Evolutionary conservation across 305 asterid species (phyloP), one percentile per base, ranked within the genome.

Genomic region (Vinca major): DNA sequence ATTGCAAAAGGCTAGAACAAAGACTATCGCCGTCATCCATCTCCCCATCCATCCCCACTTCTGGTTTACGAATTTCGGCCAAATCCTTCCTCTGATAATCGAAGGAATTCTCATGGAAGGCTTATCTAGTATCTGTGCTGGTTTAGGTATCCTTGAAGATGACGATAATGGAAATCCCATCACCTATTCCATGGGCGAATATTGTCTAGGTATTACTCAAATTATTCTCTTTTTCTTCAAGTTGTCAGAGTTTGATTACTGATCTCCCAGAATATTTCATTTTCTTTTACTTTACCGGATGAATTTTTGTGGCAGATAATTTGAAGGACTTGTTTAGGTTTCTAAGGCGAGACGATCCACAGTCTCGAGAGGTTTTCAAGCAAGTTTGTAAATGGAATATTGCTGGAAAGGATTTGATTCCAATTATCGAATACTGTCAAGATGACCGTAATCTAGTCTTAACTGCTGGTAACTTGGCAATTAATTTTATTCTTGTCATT

Each of bases 261-360:
- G 33, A 26, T 26, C 33, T 26, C 44, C 10, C 33, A 26, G 44
- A 3, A 50, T 50, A 8, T n/a, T 36, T 51, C 61, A 6, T 45
- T 12, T 44, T 70, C 41, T 10, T 53, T 2, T 53, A 41, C 12
- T 39, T 62, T 33, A n/a, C 71, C 21, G 3, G 39, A 61, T 19
- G 7, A 16, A 61, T 61, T 26, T 56, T 20, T 13, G 45, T 69
- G 78, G 68, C 84, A 94, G 99, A 94, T 78, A 91, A 88, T 82
- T 67, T 94, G 83, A 94, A 88, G 87, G 97, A 94, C 79, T 80
- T 94, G 74, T 69, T 91, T 75, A 86, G 99, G 89, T 94, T 80
- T 82, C 67, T 94, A 74, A 77, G 97, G 85, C 89, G 97, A 26
- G 99, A 93, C 65, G 96, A 91, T 75, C 97, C 96, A 54, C 91